phyloP scores from a whole-genome alignment of 306 rosid species.

The Ziziphus jujuba region DNA sequence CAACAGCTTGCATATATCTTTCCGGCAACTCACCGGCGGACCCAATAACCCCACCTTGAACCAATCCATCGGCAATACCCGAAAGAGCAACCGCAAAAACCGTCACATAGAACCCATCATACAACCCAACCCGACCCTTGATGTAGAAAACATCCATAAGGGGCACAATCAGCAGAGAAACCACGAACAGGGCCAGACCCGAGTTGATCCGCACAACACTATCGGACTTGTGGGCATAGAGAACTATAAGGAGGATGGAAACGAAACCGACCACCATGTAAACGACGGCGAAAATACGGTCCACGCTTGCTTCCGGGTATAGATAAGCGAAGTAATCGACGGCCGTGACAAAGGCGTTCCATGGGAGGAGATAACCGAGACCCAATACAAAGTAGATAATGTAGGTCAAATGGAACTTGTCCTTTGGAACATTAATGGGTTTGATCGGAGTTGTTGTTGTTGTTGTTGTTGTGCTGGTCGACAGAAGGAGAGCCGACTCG shows the following conservation, averaged over 20 bases:
- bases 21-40: conserved; percentile 84
- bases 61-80: conserved; percentile 67
- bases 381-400: conserved; percentile 73
- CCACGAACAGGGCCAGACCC: conserved; percentile 58
- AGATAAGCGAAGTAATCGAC: conserved; percentile 82
- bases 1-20: conserved; percentile 78
- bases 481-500: conserved; percentile 34
- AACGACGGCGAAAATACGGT: conserved; percentile 74
- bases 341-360: conserved; percentile 95
- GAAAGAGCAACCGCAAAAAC: conserved; percentile 52
- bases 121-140: conserved; percentile 74
- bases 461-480: neutral
- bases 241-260: conserved; percentile 51
- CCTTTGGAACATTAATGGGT: conserved; percentile 44
- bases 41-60: conserved; percentile 78
- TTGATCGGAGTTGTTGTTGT: neutral
- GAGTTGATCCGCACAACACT: conserved; percentile 59
- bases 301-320: conserved; percentile 79
- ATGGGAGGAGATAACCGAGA: conserved; percentile 79
- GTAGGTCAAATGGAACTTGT: conserved; percentile 60
- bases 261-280: conserved; percentile 59
- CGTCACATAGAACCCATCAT: conserved; percentile 61
- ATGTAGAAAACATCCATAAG: conserved; percentile 49
- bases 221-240: conserved; percentile 60
- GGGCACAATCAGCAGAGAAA: conserved; percentile 61